phyloP scores from a whole-genome alignment of 192 early-diverging fungal species.

The Coemansia sp. region DNA sequence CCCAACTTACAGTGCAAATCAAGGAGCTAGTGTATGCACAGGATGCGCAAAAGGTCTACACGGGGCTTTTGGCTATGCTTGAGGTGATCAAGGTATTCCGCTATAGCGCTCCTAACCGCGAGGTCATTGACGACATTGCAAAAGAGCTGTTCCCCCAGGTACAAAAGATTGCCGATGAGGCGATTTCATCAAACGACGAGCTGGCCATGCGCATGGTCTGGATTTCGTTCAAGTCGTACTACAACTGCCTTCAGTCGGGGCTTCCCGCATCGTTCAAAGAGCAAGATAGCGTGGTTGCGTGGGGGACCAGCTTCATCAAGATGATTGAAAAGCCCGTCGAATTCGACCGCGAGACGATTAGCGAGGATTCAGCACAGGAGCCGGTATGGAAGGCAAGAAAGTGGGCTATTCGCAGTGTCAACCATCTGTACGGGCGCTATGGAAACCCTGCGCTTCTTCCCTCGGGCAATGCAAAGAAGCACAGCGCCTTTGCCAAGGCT shows the following conservation, averaged over 20 bases:
- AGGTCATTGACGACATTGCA: conserved; percentile 69
- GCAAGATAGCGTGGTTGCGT: conserved; percentile 71
- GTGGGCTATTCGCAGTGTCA: conserved; percentile 88
- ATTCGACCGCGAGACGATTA: conserved; percentile 56
- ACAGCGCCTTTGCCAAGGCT: conserved; percentile 69
- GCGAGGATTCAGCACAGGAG: conserved; percentile 76
- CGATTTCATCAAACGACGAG: conserved; percentile 60
- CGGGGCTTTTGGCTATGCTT: conserved; percentile 75
- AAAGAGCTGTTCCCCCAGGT: conserved; percentile 73
- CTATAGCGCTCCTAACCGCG: conserved; percentile 66
- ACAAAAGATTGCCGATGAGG: conserved; percentile 70
- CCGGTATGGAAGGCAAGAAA: conserved; percentile 94
- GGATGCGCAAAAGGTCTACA: conserved; percentile 68
- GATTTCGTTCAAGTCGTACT: conserved; percentile 80
- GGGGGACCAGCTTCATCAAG: conserved; percentile 85
- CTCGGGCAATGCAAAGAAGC: conserved; percentile 43
- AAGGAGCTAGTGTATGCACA: conserved; percentile 63
- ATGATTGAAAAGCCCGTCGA: conserved; percentile 69
- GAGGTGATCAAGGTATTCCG: conserved; percentile 80
- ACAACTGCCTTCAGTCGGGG: conserved; percentile 63
- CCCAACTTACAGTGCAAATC: conserved; percentile 67
- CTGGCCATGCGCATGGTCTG: conserved; percentile 86
- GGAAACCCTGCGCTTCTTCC: conserved; percentile 71
- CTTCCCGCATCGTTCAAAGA: conserved; percentile 61
- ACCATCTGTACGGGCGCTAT: conserved; percentile 74